phyloP scores from a whole-genome alignment of 306 rosid genomes.

The Cicer yamashitae region DNA sequence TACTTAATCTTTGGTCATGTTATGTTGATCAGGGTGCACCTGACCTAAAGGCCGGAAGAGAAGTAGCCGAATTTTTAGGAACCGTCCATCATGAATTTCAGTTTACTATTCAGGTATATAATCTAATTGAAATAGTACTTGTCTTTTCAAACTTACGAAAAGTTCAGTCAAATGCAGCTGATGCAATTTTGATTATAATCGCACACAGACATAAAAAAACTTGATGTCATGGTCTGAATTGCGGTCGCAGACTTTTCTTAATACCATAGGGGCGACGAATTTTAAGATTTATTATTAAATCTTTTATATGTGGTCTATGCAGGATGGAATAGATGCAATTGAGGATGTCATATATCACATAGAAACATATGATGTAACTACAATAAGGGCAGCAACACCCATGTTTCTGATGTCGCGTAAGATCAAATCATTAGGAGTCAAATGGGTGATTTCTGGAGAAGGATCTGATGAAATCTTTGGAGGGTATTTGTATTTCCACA shows the following conservation, averaged over 20 bases:
- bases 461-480: slow-evolving; percentile 97
- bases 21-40: slow-evolving; percentile 77
- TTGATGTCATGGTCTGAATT: neutral
- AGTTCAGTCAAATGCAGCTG: neutral
- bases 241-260: neutral
- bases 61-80: slow-evolving; percentile 89
- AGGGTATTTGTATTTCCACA: slow-evolving; percentile 95
- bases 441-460: slow-evolving; percentile 95
- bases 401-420: slow-evolving; percentile 97
- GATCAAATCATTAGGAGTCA: slow-evolving; percentile 91
- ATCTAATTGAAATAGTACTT: neutral
- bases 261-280: neutral
- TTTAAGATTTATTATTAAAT: neutral
- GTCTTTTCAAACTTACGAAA: neutral
- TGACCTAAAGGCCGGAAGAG: slow-evolving; percentile 91
- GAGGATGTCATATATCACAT: slow-evolving; percentile 92
- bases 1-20: slow-evolving; percentile 1
- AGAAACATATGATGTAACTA: slow-evolving; percentile 94
- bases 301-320: slow-evolving; percentile 31
- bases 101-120: slow-evolving; percentile 79
- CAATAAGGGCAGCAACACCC: slow-evolving; percentile 93
- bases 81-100: slow-evolving; percentile 89
- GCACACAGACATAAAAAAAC: neutral
- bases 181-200: neutral
- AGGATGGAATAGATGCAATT: slow-evolving; percentile 97